Evolutionary conservation across 352 stramenopile genomes (phyloP), one percentile per base, ranked within the genome.

Genomic region (Phytophthora vignae): DNA sequence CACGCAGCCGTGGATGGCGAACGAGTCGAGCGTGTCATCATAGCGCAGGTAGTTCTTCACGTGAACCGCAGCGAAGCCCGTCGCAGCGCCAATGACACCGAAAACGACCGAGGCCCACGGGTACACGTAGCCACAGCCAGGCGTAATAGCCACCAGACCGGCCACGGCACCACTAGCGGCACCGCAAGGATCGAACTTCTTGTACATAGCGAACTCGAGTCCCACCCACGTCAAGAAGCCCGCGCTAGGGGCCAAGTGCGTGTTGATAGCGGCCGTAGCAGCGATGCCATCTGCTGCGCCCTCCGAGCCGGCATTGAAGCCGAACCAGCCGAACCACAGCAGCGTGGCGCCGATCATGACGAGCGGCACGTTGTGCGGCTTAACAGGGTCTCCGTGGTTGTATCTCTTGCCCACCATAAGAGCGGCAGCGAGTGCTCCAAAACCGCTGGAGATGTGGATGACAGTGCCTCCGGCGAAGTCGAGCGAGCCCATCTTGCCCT

Each of bases 241-340:
- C 2, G 85, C 78, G 19, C 71, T 89, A 6, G 81, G 71, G 2
- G 84, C 82, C 36, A 94, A 33, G 58, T 93, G 85, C 44, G 87
- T 94, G 76, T 92, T 94, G 68, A 96, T 83, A 10, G 75, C 85
- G 31, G 86, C 87, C 12, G 85, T 77, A 2, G 81, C 84, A 6
- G 87, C 88, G 55, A 93, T 82, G 12, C 77, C 76, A 42, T 93
- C 83, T 2, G 85, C 86, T 1, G 79, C 81, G 36, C 71, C 78
- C 0, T 81, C 73, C 17, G 85, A 93, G 36, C 87, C 87, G 38
- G 77, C 87, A 64, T 96, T 94, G 71, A 96, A 96, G 55, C 88
- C 88, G 64, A 92, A 94, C 88, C 88, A 96, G 21, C 88, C 88
- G 57, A 92, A 92, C 88, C 88, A 96, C 38, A 96, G 82, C 50